Percentiles rank a stretch among this genome's conserved stretches.
Conservation (phyloP, 805 yeast species). For the Komagataella pseudopastoris region DNA sequence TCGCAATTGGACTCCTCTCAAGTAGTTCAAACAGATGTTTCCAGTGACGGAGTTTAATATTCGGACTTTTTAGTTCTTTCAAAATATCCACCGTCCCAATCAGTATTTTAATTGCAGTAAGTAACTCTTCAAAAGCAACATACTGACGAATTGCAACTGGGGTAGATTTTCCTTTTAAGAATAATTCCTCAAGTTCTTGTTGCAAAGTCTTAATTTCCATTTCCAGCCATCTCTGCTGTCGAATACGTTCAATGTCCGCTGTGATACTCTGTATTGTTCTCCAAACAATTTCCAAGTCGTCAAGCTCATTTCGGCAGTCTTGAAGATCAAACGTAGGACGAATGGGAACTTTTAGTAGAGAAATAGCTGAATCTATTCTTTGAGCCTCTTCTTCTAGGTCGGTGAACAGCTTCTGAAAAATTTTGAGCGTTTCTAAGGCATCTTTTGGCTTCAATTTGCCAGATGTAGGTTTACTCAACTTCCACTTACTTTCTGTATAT, state of each 20-base stretch:
- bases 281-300: conserved; percentile 54
- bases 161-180: conserved; percentile 30
- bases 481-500: conserved; percentile 32
- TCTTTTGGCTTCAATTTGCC: conserved; percentile 18
- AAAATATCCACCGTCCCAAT: conserved; percentile 25
- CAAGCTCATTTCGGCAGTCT: conserved; percentile 30
- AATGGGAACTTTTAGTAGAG: conserved; percentile 19
- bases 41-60: conserved; percentile 62
- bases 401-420: conserved; percentile 15
- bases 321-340: conserved; percentile 15
- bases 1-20: conserved; percentile 3
- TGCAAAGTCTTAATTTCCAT: conserved; percentile 31
- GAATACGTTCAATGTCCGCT: conserved; percentile 28
- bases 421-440: conserved; percentile 23
- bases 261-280: conserved; percentile 37
- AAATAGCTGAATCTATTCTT: conserved; percentile 18
- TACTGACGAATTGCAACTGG: conserved; percentile 53
- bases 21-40: conserved; percentile 20
- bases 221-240: conserved; percentile 32
- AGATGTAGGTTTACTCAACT: conserved; percentile 28
- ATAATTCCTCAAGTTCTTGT: conserved; percentile 34
- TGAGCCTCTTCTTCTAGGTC: conserved; percentile 6
- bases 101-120: conserved; percentile 25
- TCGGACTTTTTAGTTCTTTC: conserved; percentile 36
- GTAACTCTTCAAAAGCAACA: conserved; percentile 52